Evolutionary conservation across 2,329 filamentous ascomycete species (phyloP), one percentile per base, ranked within the genome.

Genomic region (Fusarium verrucosum): DNA sequence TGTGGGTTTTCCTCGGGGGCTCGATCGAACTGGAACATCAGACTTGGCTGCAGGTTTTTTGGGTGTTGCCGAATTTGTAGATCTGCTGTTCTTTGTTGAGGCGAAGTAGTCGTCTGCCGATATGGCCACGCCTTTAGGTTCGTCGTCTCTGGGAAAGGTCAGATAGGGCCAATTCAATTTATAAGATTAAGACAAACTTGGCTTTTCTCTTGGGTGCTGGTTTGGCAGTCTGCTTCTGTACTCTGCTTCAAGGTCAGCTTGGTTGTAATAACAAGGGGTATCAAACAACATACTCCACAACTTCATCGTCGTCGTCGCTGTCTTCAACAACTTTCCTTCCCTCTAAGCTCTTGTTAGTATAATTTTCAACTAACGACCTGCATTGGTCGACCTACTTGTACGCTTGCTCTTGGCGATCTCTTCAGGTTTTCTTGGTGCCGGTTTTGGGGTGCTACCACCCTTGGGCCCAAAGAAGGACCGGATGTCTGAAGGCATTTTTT

Each of bases 381-480:
- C 2, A 51, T 45, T 33, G 22, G 7, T 43, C 10, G 50, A 73
- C 82, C 50, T 71, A 84, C 81, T 85, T 61, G 74, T 72, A 62
- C 82, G 78, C 61, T 80, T 77, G 61, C 77, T 80, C 61, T 82
- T 81, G 44, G 77, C 59, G 14, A 81, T 68, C 46, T 79, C 78
- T 55, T 81, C 81, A 36, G 74, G 74, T 71, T 83, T 82, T 73
- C 81, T 83, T 4, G 78, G 68, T 11, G 77, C 70, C 32, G 81
- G 78, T 69, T 85, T 82, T 43, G 82, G 78, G 16, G 84, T 79
- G 40, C 83, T 79, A 69, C 85, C 83, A 47, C 87, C 86, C 76
- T 93, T 93, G 61, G 90, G 87, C 52, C 90, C 88, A 81, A 98
- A 97, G 79, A 97, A 98, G 70, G 84, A 92, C 73, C 94, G 86